phyloP scores from a whole-genome alignment of 1,284 basidiomycete species.

The Pterulicium gracile region DNA sequence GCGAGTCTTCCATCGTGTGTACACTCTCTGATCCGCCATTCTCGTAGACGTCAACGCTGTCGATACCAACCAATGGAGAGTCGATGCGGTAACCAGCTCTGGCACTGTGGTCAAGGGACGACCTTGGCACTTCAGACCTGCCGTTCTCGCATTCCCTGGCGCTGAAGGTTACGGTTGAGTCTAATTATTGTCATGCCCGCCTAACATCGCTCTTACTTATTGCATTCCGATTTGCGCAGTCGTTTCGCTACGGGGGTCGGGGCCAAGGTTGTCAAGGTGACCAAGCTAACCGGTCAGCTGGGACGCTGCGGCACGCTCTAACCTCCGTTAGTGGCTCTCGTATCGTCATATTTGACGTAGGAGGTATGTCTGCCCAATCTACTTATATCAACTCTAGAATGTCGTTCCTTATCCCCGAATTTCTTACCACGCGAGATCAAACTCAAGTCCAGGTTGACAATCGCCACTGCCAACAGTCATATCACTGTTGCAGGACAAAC shows the following conservation, averaged over 20 bases:
- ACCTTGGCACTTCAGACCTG: slow-evolving; percentile 4
- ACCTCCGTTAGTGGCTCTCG: slow-evolving; percentile 5
- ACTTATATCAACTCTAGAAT: background rate
- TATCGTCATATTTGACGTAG: slow-evolving; percentile 8
- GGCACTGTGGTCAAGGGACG: slow-evolving; percentile 1
- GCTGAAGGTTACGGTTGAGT: slow-evolving; percentile 7
- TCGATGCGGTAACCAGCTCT: slow-evolving; percentile 3
- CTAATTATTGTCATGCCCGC: background rate
- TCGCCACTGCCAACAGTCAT: slow-evolving; percentile 1
- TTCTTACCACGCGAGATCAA: slow-evolving; percentile 3
- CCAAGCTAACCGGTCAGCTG: slow-evolving; percentile 3
- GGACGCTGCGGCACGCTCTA: slow-evolving; percentile 4
- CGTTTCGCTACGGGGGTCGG: slow-evolving; percentile 6
- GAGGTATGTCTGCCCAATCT: slow-evolving; percentile 3
- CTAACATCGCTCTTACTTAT: background rate
- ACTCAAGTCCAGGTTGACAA: slow-evolving; percentile 4
- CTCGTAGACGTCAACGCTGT: background rate
- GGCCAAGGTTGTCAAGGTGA: slow-evolving; percentile 6
- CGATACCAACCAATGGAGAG: slow-evolving; percentile 5
- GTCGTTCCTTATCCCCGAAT: background rate
- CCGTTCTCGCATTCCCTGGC: slow-evolving; percentile 7
- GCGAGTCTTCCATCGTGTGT: background rate
- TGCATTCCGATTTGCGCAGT: background rate
- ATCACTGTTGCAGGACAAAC: slow-evolving; percentile 8
- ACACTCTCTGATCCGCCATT: background rate